Evolutionary conservation across 192 early-diverging fungal genomes (phyloP).

Genomic region (Funneliformis mosseae): DNA sequence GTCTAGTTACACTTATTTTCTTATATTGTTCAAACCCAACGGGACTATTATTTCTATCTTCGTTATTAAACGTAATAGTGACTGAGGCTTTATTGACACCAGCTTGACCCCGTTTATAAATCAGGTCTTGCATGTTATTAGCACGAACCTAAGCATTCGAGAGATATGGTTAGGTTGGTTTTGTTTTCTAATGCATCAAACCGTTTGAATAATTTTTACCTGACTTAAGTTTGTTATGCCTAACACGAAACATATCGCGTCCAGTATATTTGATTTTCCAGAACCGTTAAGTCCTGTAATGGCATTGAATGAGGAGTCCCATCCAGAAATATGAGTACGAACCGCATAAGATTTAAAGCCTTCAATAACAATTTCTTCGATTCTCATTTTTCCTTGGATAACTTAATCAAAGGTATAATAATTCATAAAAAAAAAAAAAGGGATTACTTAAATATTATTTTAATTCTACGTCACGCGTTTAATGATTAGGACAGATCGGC

Average conservation of each 20-base stretch:
- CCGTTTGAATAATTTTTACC: constrained; percentile 47
- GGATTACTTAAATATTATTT: too few species aligned
- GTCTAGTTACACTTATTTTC: constrained; percentile 92
- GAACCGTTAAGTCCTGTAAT: constrained; percentile 98
- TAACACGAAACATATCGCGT: constrained; percentile 98
- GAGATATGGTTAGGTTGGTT: not conserved
- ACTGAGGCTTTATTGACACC: constrained; percentile 98
- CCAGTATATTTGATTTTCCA: constrained; percentile 98
- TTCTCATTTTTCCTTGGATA: constrained; percentile 60
- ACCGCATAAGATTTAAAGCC: constrained; percentile 99
- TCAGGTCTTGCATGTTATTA: constrained; percentile 89
- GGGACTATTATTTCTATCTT: constrained; percentile 80
- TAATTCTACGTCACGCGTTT: too few species aligned
- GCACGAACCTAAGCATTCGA: constrained; percentile 78
- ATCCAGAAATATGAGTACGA: constrained; percentile 94
- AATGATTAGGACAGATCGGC: too few species aligned
- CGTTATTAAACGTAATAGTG: constrained; percentile 95
- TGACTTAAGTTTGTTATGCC: constrained; percentile 92
- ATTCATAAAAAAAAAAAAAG: too few species aligned
- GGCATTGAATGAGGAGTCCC: constrained; percentile 98
- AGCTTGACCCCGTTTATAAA: constrained; percentile 99
- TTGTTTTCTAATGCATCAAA: not conserved
- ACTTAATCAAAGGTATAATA: too few species aligned
- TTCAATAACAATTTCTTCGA: constrained; percentile 96
- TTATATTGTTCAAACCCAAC: constrained; percentile 83